Percentiles rank a stretch among this genome's conserved stretches.
Evolutionary conservation across 78 protist genomes (phyloP).

Genomic region (Dictyostelium discoideum): DNA sequence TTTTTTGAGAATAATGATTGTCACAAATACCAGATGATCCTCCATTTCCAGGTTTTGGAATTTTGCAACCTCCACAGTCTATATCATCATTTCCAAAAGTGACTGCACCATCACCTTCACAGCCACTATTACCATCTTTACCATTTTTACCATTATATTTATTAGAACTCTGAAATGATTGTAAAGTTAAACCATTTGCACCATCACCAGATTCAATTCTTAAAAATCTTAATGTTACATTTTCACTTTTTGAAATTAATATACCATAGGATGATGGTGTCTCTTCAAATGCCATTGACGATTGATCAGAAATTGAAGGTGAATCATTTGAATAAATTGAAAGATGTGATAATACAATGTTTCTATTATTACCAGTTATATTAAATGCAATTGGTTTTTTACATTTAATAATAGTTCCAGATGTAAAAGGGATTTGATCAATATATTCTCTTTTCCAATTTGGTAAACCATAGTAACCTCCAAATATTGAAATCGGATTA

Average conservation of each 20-base stretch:
- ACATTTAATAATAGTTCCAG: conserved; percentile 1
- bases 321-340: neutral
- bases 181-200: neutral
- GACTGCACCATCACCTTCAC: neutral
- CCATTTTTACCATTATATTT: conserved; percentile 18
- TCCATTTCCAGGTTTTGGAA: neutral
- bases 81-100: neutral
- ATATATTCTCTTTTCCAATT: conserved; percentile 13
- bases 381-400: neutral
- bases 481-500: conserved; percentile 15
- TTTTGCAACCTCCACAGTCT: neutral
- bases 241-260: neutral
- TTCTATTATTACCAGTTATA: neutral
- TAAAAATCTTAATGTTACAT: conserved; percentile 3
- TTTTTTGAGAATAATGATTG: neutral
- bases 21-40: neutral
- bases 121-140: neutral
- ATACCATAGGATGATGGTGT: conserved; percentile 21
- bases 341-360: conserved; percentile 16
- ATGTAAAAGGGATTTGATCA: neutral
- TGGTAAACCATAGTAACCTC: conserved; percentile 46
- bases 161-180: neutral
- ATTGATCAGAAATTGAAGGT: neutral
- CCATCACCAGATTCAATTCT: neutral
- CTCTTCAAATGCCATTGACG: neutral